Evolutionary conservation across 306 rosid species (phyloP).

Genomic region (Glycyrrhiza uralensis): DNA sequence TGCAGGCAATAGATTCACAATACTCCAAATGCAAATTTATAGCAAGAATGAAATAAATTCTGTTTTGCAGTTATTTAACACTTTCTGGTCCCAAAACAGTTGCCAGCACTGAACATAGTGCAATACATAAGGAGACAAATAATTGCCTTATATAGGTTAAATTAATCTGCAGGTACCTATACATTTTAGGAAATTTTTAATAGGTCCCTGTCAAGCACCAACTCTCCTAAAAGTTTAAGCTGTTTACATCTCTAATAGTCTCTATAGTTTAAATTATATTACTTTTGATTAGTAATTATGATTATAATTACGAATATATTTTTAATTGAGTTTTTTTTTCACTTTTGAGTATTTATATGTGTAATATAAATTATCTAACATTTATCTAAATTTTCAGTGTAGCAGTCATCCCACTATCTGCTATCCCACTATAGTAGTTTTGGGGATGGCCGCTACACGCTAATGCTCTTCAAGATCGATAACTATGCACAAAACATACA

Average conservation of each 20-base stretch:
- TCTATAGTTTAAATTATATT: background rate
- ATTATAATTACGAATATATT: no score
- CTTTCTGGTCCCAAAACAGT: slow-evolving; percentile 17
- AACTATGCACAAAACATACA: background rate
- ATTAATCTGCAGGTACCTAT: background rate
- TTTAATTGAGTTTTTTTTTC: no score
- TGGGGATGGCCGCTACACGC: no score
- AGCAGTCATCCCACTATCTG: no score
- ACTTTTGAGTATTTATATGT: no score
- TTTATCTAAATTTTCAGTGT: no score
- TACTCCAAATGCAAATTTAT: slow-evolving; percentile 9
- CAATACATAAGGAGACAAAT: background rate
- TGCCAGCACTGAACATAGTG: slow-evolving; percentile 3
- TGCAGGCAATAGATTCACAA: slow-evolving; percentile 21
- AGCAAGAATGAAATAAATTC: background rate
- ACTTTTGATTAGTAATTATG: no score
- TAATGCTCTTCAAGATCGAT: no score
- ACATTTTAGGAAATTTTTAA: background rate
- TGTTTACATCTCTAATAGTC: slow-evolving; percentile 7
- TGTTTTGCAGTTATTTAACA: slow-evolving; percentile 8
- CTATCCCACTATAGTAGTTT: no score
- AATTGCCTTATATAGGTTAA: background rate
- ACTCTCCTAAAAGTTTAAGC: background rate
- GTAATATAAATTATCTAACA: no score
- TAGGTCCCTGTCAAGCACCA: background rate